Evolutionary conservation across 257 asterid genomes (phyloP).

Genomic region (Dorcoceras hygrometricum): DNA sequence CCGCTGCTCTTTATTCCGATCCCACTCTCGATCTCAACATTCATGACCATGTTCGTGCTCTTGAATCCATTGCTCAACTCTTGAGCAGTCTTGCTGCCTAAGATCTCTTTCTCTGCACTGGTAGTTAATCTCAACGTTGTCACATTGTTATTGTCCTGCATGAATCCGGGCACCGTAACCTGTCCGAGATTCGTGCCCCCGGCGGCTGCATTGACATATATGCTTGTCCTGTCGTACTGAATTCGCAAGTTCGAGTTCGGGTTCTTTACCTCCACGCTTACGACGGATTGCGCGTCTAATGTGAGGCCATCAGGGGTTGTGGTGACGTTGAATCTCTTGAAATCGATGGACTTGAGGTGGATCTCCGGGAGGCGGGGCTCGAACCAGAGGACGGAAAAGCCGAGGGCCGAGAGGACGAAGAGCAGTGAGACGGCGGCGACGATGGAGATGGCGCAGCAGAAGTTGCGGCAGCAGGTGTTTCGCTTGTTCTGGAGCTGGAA

Average conservation of each 20-base stretch:
- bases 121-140: conserved; percentile 24
- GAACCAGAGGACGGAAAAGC: not conserved
- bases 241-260: conserved; percentile 36
- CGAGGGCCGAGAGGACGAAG: conserved; percentile 11
- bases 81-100: conserved; percentile 22
- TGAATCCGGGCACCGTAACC: conserved; percentile 29
- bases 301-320: conserved; percentile 24
- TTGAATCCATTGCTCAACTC: conserved; percentile 26
- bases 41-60: conserved; percentile 31
- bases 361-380: not conserved
- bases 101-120: conserved; percentile 10
- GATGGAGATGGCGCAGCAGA: conserved; percentile 35
- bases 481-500: conserved; percentile 15
- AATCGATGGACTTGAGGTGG: not conserved
- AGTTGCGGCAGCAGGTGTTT: conserved; percentile 34
- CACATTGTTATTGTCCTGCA: conserved; percentile 24
- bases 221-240: conserved; percentile 27
- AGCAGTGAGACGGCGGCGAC: conserved; percentile 21
- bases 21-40: conserved; percentile 28
- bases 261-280: conserved; percentile 31
- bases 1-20: conserved; percentile 27
- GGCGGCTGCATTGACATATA: conserved; percentile 17
- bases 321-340: not conserved
- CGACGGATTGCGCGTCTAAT: conserved; percentile 27
- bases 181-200: conserved; percentile 33